Conservation (phyloP, 441 rosid species). For the Mallotus repandus region DNA sequence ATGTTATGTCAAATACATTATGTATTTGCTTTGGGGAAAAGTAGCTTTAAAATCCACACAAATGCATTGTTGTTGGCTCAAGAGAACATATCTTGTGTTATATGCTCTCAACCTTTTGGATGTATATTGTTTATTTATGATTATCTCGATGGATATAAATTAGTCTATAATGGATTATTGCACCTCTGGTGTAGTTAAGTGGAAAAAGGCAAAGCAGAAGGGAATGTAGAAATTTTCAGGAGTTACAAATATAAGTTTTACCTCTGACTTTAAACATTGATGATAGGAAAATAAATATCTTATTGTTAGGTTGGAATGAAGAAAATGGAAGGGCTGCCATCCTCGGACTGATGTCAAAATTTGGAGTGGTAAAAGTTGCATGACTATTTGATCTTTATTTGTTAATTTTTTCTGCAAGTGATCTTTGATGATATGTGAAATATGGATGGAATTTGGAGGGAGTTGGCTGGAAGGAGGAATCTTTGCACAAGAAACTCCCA, state of each 20-base stretch:
- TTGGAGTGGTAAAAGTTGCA: background rate
- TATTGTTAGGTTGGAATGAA: constrained; percentile 1
- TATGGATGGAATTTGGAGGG: background rate
- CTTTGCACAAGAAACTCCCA: background rate
- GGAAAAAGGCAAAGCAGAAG: background rate
- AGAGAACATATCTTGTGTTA: background rate
- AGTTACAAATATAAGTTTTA: background rate
- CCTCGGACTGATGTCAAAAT: background rate
- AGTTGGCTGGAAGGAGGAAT: background rate
- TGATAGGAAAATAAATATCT: background rate
- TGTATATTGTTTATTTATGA: background rate
- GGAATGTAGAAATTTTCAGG: background rate
- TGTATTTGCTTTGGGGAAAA: constrained; percentile 4
- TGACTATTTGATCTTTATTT: background rate
- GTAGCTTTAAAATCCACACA: background rate
- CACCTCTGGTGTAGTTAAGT: background rate
- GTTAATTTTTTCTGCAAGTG: background rate
- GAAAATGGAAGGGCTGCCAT: background rate
- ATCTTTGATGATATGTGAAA: background rate
- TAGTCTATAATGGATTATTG: constrained; percentile 2
- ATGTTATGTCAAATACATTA: background rate
- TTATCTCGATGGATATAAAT: background rate
- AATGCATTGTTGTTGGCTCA: constrained; percentile 2
- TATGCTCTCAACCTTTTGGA: background rate
- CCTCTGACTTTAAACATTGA: background rate